Percentiles rank a stretch among this genome's conserved stretches.
Evolutionary conservation across 148 eudicot genomes (phyloP).

Genomic region (Camellia japonica): DNA sequence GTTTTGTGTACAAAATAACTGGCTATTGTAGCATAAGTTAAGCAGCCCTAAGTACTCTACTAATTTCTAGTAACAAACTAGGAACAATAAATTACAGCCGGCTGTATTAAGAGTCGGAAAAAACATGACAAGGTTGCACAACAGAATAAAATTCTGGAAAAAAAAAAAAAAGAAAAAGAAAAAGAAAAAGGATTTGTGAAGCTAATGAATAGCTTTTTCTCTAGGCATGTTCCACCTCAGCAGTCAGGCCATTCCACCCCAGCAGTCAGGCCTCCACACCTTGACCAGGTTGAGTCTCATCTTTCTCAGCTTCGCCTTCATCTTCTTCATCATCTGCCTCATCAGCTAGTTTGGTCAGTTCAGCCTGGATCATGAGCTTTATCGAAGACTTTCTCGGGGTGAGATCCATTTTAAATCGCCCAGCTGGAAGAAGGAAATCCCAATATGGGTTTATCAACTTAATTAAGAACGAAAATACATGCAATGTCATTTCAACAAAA

Average conservation of each 20-base stretch:
- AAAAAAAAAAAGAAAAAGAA: background rate
- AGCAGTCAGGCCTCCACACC: constrained; percentile 44
- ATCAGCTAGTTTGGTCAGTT: constrained; percentile 87
- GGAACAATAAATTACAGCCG: constrained; percentile 33
- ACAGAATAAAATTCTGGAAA: background rate
- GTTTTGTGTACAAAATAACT: constrained; percentile 20
- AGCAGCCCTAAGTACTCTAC: constrained; percentile 11
- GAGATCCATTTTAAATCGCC: constrained; percentile 61
- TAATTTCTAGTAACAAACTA: constrained; percentile 12
- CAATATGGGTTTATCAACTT: background rate
- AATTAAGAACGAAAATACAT: background rate
- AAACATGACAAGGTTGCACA: constrained; percentile 12
- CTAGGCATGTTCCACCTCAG: background rate
- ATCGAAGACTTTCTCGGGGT: constrained; percentile 60
- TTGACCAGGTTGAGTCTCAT: constrained; percentile 40
- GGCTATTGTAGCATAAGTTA: constrained; percentile 22
- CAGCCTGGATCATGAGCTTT: constrained; percentile 88
- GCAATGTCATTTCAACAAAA: background rate
- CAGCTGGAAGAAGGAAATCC: constrained; percentile 41
- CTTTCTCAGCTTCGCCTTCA: constrained; percentile 47
- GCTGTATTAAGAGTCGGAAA: constrained; percentile 18
- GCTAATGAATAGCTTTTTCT: constrained; percentile 6
- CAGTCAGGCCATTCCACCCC: background rate
- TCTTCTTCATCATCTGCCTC: constrained; percentile 83
- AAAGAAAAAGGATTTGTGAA: background rate